A percentile compares a stretch with the other conserved stretches of the same genome.
These are phyloP conservation scores for Amyloporia xantha DNA, from an alignment of 768 basidiomycete genomes.

Conservation along the genomic window DNA sequence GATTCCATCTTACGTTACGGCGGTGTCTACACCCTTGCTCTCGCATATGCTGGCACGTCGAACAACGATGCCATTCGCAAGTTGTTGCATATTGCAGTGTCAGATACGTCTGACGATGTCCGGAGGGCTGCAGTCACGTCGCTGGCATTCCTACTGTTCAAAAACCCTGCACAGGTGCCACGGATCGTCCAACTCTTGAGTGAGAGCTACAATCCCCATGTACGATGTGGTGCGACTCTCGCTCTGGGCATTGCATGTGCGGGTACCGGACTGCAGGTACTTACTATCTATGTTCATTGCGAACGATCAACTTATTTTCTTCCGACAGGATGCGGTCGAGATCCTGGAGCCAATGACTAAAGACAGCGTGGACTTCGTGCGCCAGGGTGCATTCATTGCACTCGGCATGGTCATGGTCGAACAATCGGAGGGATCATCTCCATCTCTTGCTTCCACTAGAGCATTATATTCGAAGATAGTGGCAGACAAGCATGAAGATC, in stretches of 20 bases:
- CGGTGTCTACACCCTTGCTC: conserved; percentile 92
- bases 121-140: conserved; percentile 94
- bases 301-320: not conserved
- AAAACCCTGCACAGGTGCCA: conserved; percentile 93
- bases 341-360: conserved; percentile 98
- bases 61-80: conserved; percentile 91
- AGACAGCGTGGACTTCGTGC: conserved; percentile 96
- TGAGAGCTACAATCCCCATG: conserved; percentile 98
- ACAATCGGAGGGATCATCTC: conserved; percentile 86
- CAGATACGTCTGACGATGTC: conserved; percentile 97
- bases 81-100: conserved; percentile 93
- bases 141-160: conserved; percentile 93
- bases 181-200: conserved; percentile 93
- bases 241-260: conserved; percentile 97
- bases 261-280: conserved; percentile 88
- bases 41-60: conserved; percentile 95
- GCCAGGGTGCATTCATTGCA: conserved; percentile 94
- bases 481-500: conserved; percentile 96
- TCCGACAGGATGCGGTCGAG: conserved; percentile 80
- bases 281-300: not conserved
- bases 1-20: conserved; percentile 97
- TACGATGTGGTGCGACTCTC: conserved; percentile 92
- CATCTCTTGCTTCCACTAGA: conserved; percentile 74
- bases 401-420: conserved; percentile 96
- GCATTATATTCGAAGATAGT: conserved; percentile 87